Evolutionary conservation across 257 asterid species (phyloP).

Genomic region (Solanum okadae): DNA sequence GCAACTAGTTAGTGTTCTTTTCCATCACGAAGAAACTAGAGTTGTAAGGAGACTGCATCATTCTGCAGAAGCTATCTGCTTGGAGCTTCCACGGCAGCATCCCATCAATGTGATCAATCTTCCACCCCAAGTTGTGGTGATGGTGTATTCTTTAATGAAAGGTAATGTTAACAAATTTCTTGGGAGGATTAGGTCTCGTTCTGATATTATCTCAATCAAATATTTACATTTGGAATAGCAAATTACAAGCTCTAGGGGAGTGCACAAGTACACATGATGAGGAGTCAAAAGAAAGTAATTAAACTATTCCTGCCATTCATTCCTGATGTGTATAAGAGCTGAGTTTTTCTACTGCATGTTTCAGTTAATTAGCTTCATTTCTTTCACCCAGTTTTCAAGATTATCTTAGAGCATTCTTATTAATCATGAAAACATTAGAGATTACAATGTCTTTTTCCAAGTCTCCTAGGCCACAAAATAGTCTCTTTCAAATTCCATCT

Average conservation of each 20-base stretch:
- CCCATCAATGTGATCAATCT: conserved; percentile 14
- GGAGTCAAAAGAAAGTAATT: conserved; percentile 31
- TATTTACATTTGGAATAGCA: conserved; percentile 14
- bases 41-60: conserved; percentile 10
- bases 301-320: background rate
- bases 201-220: background rate
- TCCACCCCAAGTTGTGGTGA: conserved; percentile 15
- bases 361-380: background rate
- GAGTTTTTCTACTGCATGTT: background rate
- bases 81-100: conserved; percentile 20
- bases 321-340: background rate
- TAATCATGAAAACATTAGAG: background rate
- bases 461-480: background rate
- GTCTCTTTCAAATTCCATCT: background rate
- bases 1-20: background rate
- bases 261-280: background rate
- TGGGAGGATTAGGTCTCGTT: background rate
- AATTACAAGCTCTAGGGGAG: conserved; percentile 17
- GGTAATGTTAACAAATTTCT: conserved; percentile 11
- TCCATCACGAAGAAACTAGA: conserved; percentile 28
- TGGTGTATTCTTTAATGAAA: conserved; percentile 18
- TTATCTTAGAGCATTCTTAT: background rate
- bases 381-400: background rate
- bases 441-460: background rate
- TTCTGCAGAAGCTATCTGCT: conserved; percentile 18